Evolutionary conservation across 768 basidiomycete species (phyloP).

Genomic region (Russula dissimulans): DNA sequence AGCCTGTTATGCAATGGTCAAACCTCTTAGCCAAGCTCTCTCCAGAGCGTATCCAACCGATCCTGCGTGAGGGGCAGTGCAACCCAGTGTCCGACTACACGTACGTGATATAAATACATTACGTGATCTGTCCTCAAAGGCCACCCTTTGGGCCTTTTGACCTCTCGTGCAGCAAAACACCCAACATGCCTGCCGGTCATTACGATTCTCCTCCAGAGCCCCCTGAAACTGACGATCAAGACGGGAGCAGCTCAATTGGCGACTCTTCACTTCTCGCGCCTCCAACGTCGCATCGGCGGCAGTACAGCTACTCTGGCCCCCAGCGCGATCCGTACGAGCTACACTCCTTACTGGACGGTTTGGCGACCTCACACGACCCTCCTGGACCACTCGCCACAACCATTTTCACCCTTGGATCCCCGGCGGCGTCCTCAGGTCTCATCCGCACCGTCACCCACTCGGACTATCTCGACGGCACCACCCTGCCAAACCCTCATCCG

Average conservation of each 20-base stretch:
- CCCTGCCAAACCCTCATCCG: background rate
- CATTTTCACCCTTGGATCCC: background rate
- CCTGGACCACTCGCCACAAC: background rate
- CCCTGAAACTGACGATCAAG: background rate
- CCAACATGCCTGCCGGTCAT: constrained; percentile 11
- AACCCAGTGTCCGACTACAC: constrained; percentile 11
- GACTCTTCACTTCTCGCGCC: constrained; percentile 8
- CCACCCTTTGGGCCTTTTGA: background rate
- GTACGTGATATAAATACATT: constrained; percentile 11
- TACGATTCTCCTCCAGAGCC: background rate
- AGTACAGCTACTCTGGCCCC: background rate
- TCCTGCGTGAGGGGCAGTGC: constrained; percentile 16
- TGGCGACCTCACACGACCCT: background rate
- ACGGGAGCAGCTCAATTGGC: constrained; percentile 3
- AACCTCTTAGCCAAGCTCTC: constrained; percentile 9
- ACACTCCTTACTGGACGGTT: background rate
- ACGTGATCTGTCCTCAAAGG: constrained; percentile 9
- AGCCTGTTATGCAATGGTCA: constrained; percentile 8
- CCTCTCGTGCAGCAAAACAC: constrained; percentile 7
- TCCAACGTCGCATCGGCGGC: constrained; percentile 4
- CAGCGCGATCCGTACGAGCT: background rate
- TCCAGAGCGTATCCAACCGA: constrained; percentile 5
- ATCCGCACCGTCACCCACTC: background rate
- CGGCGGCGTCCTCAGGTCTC: background rate
- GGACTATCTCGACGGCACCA: background rate